These are phyloP conservation scores for Diaporthe citrichinensis DNA, from an alignment of 2,329 filamentous ascomycete genomes.

Conservation along the genomic window DNA sequence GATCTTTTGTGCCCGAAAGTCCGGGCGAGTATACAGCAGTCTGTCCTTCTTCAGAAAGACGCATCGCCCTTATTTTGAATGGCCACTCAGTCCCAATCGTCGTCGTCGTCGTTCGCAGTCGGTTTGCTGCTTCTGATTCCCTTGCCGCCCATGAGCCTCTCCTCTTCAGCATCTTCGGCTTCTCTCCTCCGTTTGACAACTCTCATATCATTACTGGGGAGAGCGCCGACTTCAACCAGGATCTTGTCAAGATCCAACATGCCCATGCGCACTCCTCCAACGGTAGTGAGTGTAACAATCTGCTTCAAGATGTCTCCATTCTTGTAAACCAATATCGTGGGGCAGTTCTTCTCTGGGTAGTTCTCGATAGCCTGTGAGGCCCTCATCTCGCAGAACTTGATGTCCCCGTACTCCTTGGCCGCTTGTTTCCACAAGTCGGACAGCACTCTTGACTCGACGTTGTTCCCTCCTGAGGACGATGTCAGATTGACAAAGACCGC, in stretches of 20 bases:
- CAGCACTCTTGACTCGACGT: conserved; percentile 87
- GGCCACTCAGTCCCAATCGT: conserved; percentile 71
- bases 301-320: conserved; percentile 94
- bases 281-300: conserved; percentile 86
- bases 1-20: neutral
- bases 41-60: too few species aligned
- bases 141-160: conserved; percentile 63
- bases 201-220: conserved; percentile 84
- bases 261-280: conserved; percentile 80
- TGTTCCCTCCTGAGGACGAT: conserved; percentile 78
- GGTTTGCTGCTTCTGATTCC: conserved; percentile 60
- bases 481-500: conserved; percentile 85
- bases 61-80: neutral
- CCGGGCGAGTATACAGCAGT: neutral
- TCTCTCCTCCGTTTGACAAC: conserved; percentile 74
- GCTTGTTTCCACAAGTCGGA: conserved; percentile 89
- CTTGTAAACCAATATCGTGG: conserved; percentile 92
- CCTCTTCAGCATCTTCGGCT: conserved; percentile 73
- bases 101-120: conserved; percentile 62
- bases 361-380: conserved; percentile 95
- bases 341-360: conserved; percentile 95
- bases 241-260: conserved; percentile 85
- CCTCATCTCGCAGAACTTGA: conserved; percentile 98
- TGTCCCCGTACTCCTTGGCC: conserved; percentile 87
- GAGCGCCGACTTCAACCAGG: conserved; percentile 84